These are phyloP conservation scores for Mallotus repandus DNA, from an alignment of 441 rosid genomes.

Conservation along the genomic window DNA sequence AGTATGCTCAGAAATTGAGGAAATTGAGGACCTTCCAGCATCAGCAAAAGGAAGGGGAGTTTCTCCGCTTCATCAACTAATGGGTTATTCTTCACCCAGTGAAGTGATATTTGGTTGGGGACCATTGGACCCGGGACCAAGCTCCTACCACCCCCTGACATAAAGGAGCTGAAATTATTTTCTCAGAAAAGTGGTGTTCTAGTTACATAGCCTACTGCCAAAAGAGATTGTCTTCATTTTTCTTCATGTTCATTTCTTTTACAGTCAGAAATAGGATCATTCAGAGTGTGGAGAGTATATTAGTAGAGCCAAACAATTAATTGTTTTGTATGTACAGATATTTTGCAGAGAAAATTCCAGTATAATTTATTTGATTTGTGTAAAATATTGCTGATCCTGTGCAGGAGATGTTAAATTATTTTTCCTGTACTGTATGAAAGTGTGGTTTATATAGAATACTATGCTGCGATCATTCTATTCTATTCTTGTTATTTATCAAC, in stretches of 20 bases:
- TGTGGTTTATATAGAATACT: neutral
- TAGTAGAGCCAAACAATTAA: neutral
- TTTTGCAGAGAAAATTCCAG: neutral
- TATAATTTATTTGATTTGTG: neutral
- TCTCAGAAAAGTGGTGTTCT: neutral
- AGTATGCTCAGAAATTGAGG: constrained; percentile 44
- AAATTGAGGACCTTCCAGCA: constrained; percentile 39
- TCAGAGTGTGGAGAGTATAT: neutral
- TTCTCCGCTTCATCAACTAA: constrained; percentile 76
- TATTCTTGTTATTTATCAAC: neutral
- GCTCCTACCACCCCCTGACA: constrained; percentile 11
- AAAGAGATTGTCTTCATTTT: neutral
- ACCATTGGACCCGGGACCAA: constrained; percentile 21
- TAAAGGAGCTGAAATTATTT: constrained; percentile 5
- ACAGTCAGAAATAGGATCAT: constrained; percentile 12
- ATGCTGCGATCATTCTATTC: neutral
- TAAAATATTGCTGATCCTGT: neutral
- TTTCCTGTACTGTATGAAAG: neutral
- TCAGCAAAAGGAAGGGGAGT: constrained; percentile 40
- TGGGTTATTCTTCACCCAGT: constrained; percentile 82
- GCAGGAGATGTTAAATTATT: neutral
- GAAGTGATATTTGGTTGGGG: constrained; percentile 37
- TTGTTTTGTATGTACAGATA: neutral
- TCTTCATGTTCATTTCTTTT: neutral
- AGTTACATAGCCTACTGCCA: neutral